A percentile compares a stretch with the other conserved stretches of the same genome.
Conservation (phyloP, 1,284 basidiomycete genomes). For the Apiotrichum domesticum region DNA sequence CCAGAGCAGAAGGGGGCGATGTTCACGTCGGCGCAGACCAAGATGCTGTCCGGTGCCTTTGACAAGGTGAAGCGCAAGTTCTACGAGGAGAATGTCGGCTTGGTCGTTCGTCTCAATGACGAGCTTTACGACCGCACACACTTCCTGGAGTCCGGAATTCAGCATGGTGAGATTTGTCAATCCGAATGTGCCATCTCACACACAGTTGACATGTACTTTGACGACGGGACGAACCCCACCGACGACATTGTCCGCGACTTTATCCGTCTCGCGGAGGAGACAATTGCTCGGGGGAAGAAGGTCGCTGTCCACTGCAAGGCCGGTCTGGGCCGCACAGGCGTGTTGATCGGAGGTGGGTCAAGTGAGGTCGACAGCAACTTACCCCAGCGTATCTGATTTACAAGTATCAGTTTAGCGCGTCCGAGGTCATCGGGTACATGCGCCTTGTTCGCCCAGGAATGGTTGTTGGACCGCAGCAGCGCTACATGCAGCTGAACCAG, state of each 20-base stretch:
- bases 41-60: conserved; percentile 67
- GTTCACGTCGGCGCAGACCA: conserved; percentile 1
- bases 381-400: conserved; percentile 84
- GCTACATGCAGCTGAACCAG: conserved; percentile 95
- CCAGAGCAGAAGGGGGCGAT: neutral
- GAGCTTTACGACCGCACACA: conserved; percentile 81
- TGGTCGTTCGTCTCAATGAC: conserved; percentile 94
- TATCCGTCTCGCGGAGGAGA: conserved; percentile 72
- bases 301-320: conserved; percentile 74
- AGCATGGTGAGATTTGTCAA: conserved; percentile 52
- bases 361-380: conserved; percentile 8
- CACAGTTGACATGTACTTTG: conserved; percentile 70
- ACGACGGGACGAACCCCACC: conserved; percentile 77
- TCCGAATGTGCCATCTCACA: neutral
- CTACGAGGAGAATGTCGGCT: conserved; percentile 72
- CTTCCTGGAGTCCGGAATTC: conserved; percentile 80
- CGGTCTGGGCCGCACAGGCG: conserved; percentile 55
- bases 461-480: conserved; percentile 76
- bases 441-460: conserved; percentile 85
- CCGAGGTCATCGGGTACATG: conserved; percentile 97
- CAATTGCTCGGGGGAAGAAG: conserved; percentile 65
- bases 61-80: conserved; percentile 89
- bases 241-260: conserved; percentile 90
- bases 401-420: conserved; percentile 98
- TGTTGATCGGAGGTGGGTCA: conserved; percentile 66